Evolutionary conservation across 2,329 filamentous ascomycete genomes (phyloP), one percentile per base, ranked within the genome.

Genomic region (Thelonectria discophora): DNA sequence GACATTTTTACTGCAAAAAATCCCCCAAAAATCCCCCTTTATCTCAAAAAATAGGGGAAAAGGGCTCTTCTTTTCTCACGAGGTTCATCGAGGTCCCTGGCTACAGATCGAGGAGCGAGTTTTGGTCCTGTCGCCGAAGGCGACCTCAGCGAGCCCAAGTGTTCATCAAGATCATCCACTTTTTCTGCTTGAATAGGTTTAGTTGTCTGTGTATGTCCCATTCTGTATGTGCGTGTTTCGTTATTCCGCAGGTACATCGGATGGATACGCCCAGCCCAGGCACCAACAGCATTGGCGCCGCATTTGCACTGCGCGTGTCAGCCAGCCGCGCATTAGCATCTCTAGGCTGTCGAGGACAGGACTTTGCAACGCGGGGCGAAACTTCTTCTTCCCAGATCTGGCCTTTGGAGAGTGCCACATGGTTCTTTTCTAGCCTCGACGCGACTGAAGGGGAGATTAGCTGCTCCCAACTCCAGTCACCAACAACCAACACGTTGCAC

Each of bases 321-420:
- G 50, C 43, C 43, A 42, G 43, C 58, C 49, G 50, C 17, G 27
- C 50, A 54, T 37, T 49, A 52, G 52, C 42, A 37, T 42, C 17
- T 58, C 20, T 60, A 24, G 18, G 24, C 46, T 52, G 15, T 42
- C 39, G 5, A 15, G 9, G 17, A n/a, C 7, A 17, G n/a, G 39
- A 13, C 6, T 11, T 5, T 9, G 17, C 57, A 40, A 51, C 53
- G 46, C 47, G 27, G 60, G 55, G 37, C 37, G 49, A 56, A 58
- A 58, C 52, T 51, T 56, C 49, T 42, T 62, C 46, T 61, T 24
- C 27, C 40, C 56, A 48, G 54, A 60, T 65, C 66, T 66, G 64
- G 68, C 66, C 68, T 60, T 30, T 18, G 57, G 53, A 42, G 39
- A 55, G 54, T 50, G 54, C 66, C 60, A 60, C 59, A 66, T 64